A percentile compares a stretch with the other conserved stretches of the same genome.
Evolutionary conservation across 2,329 filamentous ascomycete species (phyloP).

Genomic region (Juglanconis sp.): DNA sequence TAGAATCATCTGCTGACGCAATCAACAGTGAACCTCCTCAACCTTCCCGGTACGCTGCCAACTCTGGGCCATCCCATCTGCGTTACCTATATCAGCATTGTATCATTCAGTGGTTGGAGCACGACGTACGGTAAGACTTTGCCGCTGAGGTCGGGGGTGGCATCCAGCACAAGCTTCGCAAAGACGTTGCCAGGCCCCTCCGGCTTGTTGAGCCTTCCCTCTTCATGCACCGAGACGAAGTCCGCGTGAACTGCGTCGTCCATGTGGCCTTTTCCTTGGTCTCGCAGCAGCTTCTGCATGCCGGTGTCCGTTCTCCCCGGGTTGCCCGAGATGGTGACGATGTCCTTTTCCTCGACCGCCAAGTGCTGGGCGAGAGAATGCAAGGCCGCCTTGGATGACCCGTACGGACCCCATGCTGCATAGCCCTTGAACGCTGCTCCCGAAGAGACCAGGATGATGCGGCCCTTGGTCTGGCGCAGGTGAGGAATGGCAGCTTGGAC

Average conservation of each 20-base stretch:
- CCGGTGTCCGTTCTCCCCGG: slow-evolving; percentile 84
- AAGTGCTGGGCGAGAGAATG: slow-evolving; percentile 76
- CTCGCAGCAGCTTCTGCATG: slow-evolving; percentile 82
- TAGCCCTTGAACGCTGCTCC: slow-evolving; percentile 69
- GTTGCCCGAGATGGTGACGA: slow-evolving; percentile 69
- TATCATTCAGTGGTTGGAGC: background rate
- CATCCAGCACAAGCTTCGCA: slow-evolving; percentile 69
- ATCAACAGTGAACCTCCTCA: slow-evolving; percentile 10
- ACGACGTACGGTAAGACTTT: slow-evolving; percentile 67
- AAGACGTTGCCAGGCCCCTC: slow-evolving; percentile 86
- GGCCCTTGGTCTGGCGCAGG: slow-evolving; percentile 65
- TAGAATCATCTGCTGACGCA: slow-evolving; percentile 22
- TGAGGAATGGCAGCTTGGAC: slow-evolving; percentile 67
- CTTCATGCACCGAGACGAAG: slow-evolving; percentile 68
- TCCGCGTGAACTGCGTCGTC: slow-evolving; percentile 55
- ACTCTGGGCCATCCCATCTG: slow-evolving; percentile 52
- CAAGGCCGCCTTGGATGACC: slow-evolving; percentile 76
- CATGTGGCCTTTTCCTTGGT: slow-evolving; percentile 52
- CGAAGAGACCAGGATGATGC: slow-evolving; percentile 75
- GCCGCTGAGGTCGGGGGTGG: slow-evolving; percentile 67
- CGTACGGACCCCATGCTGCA: slow-evolving; percentile 75
- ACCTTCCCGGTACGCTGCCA: slow-evolving; percentile 51
- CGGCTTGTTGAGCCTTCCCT: slow-evolving; percentile 71
- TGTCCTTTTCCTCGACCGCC: slow-evolving; percentile 70
- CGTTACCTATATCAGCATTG: slow-evolving; percentile 26